These are phyloP conservation scores for Crotalaria pallida DNA, from an alignment of 306 rosid species.

Conservation along the genomic window DNA sequence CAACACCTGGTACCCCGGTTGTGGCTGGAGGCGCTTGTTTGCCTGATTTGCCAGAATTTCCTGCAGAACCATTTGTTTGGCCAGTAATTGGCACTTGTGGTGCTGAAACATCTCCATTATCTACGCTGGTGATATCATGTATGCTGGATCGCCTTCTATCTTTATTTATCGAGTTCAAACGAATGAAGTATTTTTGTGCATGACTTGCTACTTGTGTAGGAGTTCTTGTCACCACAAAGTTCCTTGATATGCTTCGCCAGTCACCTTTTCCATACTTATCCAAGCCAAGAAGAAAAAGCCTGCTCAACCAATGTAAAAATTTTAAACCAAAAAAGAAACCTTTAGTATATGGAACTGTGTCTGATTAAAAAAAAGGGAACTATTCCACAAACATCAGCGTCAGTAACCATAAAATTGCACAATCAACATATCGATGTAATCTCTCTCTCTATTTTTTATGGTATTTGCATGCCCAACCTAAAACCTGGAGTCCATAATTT, in stretches of 20 bases:
- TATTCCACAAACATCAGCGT: not conserved
- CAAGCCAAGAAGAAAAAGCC: slow-evolving; percentile 92
- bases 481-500: not conserved
- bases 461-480: not conserved
- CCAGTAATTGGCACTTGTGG: slow-evolving; percentile 87
- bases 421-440: not conserved
- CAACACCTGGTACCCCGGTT: slow-evolving; percentile 52
- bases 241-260: slow-evolving; percentile 96
- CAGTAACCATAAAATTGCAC: not conserved
- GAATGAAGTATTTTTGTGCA: slow-evolving; percentile 94
- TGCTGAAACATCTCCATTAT: slow-evolving; percentile 61
- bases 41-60: slow-evolving; percentile 43
- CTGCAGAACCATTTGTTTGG: slow-evolving; percentile 59
- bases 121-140: slow-evolving; percentile 86
- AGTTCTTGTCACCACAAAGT: slow-evolving; percentile 90
- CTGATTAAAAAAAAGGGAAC: not conserved
- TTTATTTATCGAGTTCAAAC: slow-evolving; percentile 91
- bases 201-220: slow-evolving; percentile 99
- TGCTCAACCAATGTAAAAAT: slow-evolving; percentile 20
- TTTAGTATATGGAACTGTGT: not conserved
- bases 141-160: slow-evolving; percentile 97
- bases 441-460: not conserved
- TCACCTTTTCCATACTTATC: slow-evolving; percentile 97
- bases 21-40: slow-evolving; percentile 50
- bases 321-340: not conserved